Base-by-base conservation (phyloP, 108 stramenopile genomes). In the Cyclotella choctawhatcheeana region DNA sequence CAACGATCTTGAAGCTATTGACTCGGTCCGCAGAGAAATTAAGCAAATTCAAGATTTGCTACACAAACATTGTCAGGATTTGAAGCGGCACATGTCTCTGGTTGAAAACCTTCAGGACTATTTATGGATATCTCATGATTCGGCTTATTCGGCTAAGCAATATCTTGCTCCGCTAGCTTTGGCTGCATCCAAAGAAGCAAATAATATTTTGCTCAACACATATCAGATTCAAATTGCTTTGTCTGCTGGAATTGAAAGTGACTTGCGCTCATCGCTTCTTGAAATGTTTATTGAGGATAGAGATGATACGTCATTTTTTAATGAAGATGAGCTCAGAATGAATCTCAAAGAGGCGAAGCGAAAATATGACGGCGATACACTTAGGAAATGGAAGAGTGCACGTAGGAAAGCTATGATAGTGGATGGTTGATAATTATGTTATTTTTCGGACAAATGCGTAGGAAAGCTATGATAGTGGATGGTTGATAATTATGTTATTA, bases 291-390 rank as follows among this genome's bases (percentile, higher is more conserved):
- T 82, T 58, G 59, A 78, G 17, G 77, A 72, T 18, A 12, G 2
- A 0, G 31, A 43, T 43, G 64, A 56, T 30, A 63, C 50, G 24
- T 21, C 67, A 12, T 60, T 20, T 1, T 91, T 91, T 58, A 73
- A 82, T n/a, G 77, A 84, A 2, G 83, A 82, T 5, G 88, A 88
- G 40, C 55, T 91, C 31, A 31, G 48, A 33, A 62, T 89, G 55
- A 71, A 58, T 47, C 82, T 83, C 77, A 83, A 75, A 58, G 88
- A 86, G 48, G 90, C 90, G 18, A 87, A 89, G 55, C 20, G 67
- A 12, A 82, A 75, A 47, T 91, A 73, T 58, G 82, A 87, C 32
- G 48, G 81, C 29, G 90, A 82, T 2, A 83, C 82, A 7, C 85
- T 91, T 20, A 82, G 88, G 21, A 64, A 73, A 56, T 91, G 90